Evolutionary conservation across 78 protist species (phyloP).

Genomic region (Chrysochromulina tobinii): DNA sequence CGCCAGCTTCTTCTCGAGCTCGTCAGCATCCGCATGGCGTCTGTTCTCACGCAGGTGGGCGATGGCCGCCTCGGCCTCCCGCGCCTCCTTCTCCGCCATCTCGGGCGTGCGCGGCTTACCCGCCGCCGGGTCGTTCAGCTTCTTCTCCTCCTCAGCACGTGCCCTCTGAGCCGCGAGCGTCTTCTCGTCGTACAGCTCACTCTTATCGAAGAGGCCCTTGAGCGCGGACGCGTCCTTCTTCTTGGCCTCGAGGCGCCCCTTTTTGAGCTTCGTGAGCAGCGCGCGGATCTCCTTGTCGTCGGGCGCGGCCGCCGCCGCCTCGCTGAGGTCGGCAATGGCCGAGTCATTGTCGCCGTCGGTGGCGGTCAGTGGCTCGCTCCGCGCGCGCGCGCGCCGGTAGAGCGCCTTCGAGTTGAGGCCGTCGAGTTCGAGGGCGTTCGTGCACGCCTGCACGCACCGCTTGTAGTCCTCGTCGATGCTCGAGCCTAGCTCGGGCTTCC

Average conservation of each 20-base stretch:
- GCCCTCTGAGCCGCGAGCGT: neutral
- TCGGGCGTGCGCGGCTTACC: neutral
- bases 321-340: neutral
- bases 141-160: neutral
- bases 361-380: neutral
- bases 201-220: neutral
- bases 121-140: neutral
- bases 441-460: neutral
- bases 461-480: neutral
- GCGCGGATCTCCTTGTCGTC: neutral
- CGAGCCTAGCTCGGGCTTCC: neutral
- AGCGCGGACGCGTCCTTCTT: neutral
- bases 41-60: neutral
- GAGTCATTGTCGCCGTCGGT: neutral
- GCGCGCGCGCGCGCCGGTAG: constrained; percentile 27
- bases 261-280: neutral
- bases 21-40: neutral
- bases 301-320: neutral
- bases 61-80: neutral
- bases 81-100: neutral
- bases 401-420: neutral
- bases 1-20: neutral
- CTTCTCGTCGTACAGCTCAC: neutral
- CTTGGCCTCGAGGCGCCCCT: neutral
- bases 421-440: neutral